Evolutionary conservation across 768 basidiomycete genomes (phyloP).

Genomic region (Suillus spraguei): DNA sequence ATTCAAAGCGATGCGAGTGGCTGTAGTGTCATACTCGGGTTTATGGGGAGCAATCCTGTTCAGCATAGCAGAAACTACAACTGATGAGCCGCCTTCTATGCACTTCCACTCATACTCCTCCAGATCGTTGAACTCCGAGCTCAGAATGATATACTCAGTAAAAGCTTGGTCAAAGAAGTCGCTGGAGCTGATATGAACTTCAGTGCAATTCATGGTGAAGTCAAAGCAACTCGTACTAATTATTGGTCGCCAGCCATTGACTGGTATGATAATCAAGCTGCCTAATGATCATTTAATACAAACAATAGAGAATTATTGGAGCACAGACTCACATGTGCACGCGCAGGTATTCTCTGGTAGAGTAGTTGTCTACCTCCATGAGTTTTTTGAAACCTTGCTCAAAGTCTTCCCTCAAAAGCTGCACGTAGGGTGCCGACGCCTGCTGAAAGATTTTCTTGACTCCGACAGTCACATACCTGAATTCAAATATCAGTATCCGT

Average conservation of each 20-base stretch:
- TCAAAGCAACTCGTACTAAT: neutral
- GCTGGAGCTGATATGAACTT: slow-evolving; percentile 1
- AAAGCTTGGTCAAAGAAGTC: neutral
- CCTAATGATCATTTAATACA: neutral
- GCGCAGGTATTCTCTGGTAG: neutral
- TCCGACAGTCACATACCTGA: slow-evolving; percentile 1
- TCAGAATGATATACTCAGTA: neutral
- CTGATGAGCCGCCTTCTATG: neutral
- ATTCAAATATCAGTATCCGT: neutral
- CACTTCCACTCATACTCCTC: neutral
- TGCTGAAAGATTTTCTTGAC: neutral
- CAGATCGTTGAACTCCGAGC: neutral
- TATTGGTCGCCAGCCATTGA: slow-evolving; percentile 2
- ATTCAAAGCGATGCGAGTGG: slow-evolving; percentile 1
- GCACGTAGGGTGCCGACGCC: neutral
- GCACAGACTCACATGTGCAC: neutral
- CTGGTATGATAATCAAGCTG: slow-evolving; percentile 4
- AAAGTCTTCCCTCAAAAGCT: slow-evolving; percentile 3
- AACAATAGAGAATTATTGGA: neutral
- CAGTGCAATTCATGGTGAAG: neutral
- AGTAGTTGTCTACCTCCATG: slow-evolving; percentile 1
- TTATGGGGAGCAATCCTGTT: slow-evolving; percentile 1
- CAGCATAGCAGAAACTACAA: slow-evolving; percentile 4
- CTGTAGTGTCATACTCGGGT: neutral
- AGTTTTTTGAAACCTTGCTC: neutral